Conservation (phyloP, 306 rosid species). For the Trifolium fragiferum region DNA sequence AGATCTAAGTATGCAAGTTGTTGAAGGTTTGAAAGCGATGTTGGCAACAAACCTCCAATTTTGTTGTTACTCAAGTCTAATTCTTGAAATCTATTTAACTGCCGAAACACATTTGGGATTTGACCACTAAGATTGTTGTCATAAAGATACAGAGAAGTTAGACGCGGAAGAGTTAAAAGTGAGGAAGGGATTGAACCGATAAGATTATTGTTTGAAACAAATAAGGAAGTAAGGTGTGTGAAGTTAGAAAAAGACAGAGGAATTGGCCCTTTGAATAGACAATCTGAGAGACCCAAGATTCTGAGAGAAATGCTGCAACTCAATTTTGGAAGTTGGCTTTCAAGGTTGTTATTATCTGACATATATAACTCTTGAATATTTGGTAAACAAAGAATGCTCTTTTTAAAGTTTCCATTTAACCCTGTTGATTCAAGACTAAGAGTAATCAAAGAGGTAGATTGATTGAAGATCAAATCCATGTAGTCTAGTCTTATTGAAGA, state of each 20-base stretch:
- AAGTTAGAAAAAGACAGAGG: background rate
- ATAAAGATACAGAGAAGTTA: no score
- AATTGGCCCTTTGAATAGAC: background rate
- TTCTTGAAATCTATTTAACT: no score
- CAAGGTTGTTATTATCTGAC: background rate
- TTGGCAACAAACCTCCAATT: no score
- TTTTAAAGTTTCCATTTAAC: background rate
- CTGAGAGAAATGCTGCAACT: background rate
- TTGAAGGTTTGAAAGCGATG: background rate
- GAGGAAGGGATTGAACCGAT: background rate
- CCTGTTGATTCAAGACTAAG: background rate
- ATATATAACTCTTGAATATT: background rate
- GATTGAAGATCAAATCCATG: background rate
- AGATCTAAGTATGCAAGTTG: background rate
- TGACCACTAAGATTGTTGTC: no score
- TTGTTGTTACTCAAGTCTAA: no score
- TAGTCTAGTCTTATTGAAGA: background rate
- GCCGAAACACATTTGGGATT: no score
- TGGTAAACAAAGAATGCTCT: background rate
- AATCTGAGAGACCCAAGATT: background rate
- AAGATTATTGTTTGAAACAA: background rate
- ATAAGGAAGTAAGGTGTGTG: slow-evolving; percentile 1
- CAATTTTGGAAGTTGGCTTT: background rate
- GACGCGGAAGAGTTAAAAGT: no score
- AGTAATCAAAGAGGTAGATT: background rate